phyloP scores from a whole-genome alignment of 2,329 filamentous ascomycete genomes.

The Phialocephala sp. region DNA sequence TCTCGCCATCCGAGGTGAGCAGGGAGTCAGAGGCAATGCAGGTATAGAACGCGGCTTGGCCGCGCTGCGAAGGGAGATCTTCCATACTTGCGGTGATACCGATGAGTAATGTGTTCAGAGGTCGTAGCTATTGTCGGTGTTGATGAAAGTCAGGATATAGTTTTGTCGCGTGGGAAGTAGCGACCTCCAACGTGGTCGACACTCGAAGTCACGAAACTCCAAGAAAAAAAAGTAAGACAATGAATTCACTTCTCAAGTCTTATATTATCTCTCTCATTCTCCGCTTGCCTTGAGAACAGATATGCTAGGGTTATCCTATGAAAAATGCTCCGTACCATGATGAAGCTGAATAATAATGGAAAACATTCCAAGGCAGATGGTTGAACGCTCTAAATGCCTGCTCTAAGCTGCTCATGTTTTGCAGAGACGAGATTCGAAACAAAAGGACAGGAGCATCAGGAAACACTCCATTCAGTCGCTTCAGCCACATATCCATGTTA shows the following conservation, averaged over 20 bases:
- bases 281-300: background rate
- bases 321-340: background rate
- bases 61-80: background rate
- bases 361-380: background rate
- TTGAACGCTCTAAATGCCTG: background rate
- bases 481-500: background rate
- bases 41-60: background rate
- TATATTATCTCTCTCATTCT: no score
- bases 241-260: no score
- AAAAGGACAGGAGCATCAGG: background rate
- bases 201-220: no score
- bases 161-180: no score
- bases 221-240: no score
- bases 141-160: background rate
- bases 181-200: no score
- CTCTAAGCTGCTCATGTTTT: background rate
- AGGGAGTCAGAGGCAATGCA: slow-evolving; percentile 4
- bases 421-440: background rate
- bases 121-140: background rate
- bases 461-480: background rate
- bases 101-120: background rate
- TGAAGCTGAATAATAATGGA: background rate
- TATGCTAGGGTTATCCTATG: background rate
- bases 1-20: background rate
- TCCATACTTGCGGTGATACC: background rate